phyloP scores from a whole-genome alignment of 768 basidiomycete species.

The Leccinum barrowsii region DNA sequence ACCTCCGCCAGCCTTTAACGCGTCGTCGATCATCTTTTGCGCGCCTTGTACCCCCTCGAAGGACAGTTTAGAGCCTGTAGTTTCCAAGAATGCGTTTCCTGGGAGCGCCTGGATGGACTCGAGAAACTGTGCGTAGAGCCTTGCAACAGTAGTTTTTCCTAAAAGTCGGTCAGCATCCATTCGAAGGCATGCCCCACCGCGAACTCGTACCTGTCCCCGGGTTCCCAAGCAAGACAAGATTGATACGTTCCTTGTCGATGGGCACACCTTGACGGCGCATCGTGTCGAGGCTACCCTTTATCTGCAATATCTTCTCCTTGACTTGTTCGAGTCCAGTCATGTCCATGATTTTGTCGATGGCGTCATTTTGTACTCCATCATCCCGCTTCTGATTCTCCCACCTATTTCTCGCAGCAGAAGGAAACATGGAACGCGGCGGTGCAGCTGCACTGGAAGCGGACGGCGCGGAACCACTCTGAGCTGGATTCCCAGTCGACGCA shows the following conservation, averaged over 20 bases:
- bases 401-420: constrained; percentile 40
- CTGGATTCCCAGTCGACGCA: background rate
- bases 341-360: constrained; percentile 65
- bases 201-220: constrained; percentile 62
- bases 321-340: constrained; percentile 70
- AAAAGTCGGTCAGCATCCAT: background rate
- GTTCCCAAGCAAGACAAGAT: constrained; percentile 62
- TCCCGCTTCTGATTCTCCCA: constrained; percentile 59
- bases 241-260: constrained; percentile 54
- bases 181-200: background rate
- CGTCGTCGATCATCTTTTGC: constrained; percentile 49
- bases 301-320: constrained; percentile 54
- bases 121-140: constrained; percentile 62
- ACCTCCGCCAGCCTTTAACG: constrained; percentile 57
- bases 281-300: constrained; percentile 57
- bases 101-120: constrained; percentile 54
- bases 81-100: constrained; percentile 55
- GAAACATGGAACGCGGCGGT: constrained; percentile 14
- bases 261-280: constrained; percentile 51
- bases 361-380: constrained; percentile 47
- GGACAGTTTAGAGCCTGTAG: constrained; percentile 58
- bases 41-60: constrained; percentile 53
- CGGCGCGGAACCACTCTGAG: constrained; percentile 3
- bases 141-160: constrained; percentile 73
- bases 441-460: background rate